Evolutionary conservation across 768 basidiomycete species (phyloP), one percentile per base, ranked within the genome.

Genomic region (Kwoniella bestiolae): DNA sequence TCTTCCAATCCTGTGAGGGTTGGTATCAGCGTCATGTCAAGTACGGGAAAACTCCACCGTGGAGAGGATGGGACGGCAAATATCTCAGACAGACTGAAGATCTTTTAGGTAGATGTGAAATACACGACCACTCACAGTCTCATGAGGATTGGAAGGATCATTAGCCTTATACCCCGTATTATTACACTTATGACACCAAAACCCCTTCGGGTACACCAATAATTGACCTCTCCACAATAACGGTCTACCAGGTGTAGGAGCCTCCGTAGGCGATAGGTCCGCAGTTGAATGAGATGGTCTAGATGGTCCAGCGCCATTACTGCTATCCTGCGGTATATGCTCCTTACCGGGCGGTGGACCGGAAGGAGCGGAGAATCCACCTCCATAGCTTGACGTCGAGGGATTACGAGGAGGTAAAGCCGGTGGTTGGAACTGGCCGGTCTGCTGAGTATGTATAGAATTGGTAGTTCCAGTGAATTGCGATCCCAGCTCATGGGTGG

Each of bases 1-100:
- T 78, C 11, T 61, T 52, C 76, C 76, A 78, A 45, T 78, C 76
- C 73, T 77, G 25, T 26, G 49, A n/a, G n/a, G n/a, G n/a, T n/a
- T n/a, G n/a, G n/a, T n/a, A n/a, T n/a, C n/a, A n/a, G n/a, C n/a
- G n/a, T n/a, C n/a, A n/a, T n/a, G n/a, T n/a, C n/a, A n/a, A n/a
- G n/a, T n/a, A n/a, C n/a, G n/a, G n/a, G n/a, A n/a, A n/a, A n/a
- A n/a, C n/a, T n/a, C n/a, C n/a, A n/a, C n/a, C n/a, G n/a, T n/a
- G n/a, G n/a, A n/a, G n/a, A n/a, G n/a, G n/a, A n/a, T n/a, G n/a
- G n/a, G n/a, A n/a, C n/a, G n/a, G n/a, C n/a, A n/a, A n/a, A n/a
- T n/a, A n/a, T n/a, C n/a, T n/a, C n/a, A n/a, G n/a, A n/a, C n/a
- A n/a, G n/a, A n/a, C n/a, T n/a, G n/a, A n/a, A n/a, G n/a, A n/a